Conservation (phyloP, 164 flowering plant species). For the Vitis labrusca region DNA sequence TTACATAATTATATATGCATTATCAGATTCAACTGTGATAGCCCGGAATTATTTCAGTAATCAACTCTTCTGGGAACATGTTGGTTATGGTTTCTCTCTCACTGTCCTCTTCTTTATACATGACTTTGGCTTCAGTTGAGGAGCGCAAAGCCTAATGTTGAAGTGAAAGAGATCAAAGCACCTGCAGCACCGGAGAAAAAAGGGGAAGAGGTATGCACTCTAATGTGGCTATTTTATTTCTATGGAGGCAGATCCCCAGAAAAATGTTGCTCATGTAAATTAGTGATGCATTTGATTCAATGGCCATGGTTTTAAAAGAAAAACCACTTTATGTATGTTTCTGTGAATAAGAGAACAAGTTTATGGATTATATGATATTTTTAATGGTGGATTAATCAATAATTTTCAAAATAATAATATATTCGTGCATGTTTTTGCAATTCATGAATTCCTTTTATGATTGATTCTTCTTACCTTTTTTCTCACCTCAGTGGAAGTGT, state of each 20-base stretch:
- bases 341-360: not conserved
- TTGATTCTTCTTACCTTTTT: too few species aligned
- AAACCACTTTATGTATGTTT: not conserved
- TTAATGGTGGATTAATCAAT: too few species aligned
- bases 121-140: not conserved
- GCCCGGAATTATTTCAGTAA: too few species aligned
- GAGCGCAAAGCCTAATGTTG: not conserved
- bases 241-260: too few species aligned
- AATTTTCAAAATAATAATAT: too few species aligned
- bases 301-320: not conserved
- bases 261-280: not conserved
- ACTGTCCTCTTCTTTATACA: too few species aligned
- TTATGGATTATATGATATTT: not conserved
- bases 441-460: not conserved
- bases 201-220: not conserved
- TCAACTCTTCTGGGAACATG: too few species aligned
- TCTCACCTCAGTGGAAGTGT: not conserved
- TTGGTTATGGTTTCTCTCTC: too few species aligned
- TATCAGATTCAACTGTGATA: too few species aligned
- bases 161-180: conserved; percentile 3
- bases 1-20: too few species aligned
- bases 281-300: not conserved
- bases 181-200: not conserved
- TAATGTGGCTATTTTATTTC: too few species aligned
- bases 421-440: too few species aligned